Evolutionary conservation across 129 eudicot species (phyloP).

Genomic region (Pittosporum tobira): DNA sequence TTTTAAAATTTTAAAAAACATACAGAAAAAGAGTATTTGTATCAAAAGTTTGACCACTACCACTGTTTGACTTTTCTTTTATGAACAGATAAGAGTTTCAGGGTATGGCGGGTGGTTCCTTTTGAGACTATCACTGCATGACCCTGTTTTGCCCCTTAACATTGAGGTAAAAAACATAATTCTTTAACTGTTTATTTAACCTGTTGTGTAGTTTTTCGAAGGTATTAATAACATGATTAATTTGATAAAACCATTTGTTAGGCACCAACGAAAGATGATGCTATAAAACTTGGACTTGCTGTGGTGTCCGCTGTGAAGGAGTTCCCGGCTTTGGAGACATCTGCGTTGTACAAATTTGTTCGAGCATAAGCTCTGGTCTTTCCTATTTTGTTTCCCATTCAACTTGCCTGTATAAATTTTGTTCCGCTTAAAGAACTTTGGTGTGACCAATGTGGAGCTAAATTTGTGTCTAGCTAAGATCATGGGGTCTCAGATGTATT

Average conservation of each 20-base stretch:
- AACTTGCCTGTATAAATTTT: too few species aligned
- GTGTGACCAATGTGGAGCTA: too few species aligned
- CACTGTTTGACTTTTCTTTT: neutral
- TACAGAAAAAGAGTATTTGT: too few species aligned
- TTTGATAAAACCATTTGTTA: slow-evolving; percentile 6
- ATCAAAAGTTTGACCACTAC: neutral
- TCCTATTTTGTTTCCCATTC: too few species aligned
- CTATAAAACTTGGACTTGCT: slow-evolving; percentile 59
- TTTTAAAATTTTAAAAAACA: too few species aligned
- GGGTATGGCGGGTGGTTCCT: slow-evolving; percentile 99
- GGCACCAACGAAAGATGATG: slow-evolving; percentile 81
- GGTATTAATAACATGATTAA: neutral
- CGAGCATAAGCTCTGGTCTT: slow-evolving; percentile 17
- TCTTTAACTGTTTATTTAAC: neutral
- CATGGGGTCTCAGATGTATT: too few species aligned
- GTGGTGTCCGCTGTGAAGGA: slow-evolving; percentile 64
- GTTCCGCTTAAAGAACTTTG: too few species aligned
- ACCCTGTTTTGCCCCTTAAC: slow-evolving; percentile 96
- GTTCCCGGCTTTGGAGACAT: slow-evolving; percentile 69
- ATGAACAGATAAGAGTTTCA: slow-evolving; percentile 64
- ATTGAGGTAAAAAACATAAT: slow-evolving; percentile 54
- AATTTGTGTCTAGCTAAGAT: too few species aligned
- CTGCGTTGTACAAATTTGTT: slow-evolving; percentile 63
- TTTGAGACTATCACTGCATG: slow-evolving; percentile 92
- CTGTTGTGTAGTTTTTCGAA: neutral